Conservation (phyloP, 768 basidiomycete genomes). For the Holtermanniella nyarrowii region DNA sequence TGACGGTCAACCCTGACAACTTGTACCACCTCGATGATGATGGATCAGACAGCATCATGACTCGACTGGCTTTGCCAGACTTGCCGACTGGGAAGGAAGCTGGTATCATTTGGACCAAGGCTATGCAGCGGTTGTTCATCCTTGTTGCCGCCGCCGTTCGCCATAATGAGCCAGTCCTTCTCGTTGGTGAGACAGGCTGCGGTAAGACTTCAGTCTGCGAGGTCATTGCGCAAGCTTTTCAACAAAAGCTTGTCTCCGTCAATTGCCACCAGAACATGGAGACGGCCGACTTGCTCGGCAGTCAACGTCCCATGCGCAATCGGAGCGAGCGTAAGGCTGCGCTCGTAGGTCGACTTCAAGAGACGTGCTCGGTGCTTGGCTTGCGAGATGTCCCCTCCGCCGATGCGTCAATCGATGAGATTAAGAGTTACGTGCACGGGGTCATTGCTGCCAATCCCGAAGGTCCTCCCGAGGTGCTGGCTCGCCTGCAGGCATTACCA, state of each 20-base stretch:
- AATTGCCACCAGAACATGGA: conserved; percentile 99
- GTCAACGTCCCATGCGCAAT: conserved; percentile 77
- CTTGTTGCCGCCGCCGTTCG: conserved; percentile 73
- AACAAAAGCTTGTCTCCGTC: conserved; percentile 57
- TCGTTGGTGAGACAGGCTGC: conserved; percentile 94
- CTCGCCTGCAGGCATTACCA: conserved; percentile 35
- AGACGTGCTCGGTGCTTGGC: neutral
- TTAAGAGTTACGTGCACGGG: conserved; percentile 22
- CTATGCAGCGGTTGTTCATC: conserved; percentile 81
- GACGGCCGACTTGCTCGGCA: conserved; percentile 91
- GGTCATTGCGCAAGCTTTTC: conserved; percentile 60
- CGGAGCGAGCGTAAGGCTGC: conserved; percentile 44
- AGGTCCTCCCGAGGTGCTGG: conserved; percentile 45
- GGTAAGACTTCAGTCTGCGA: conserved; percentile 98
- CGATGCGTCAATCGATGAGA: conserved; percentile 15
- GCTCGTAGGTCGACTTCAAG: neutral
- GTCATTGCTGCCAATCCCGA: conserved; percentile 38
- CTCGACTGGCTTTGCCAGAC: conserved; percentile 22
- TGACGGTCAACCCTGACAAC: conserved; percentile 59
- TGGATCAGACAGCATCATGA: conserved; percentile 11
- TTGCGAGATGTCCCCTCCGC: neutral
- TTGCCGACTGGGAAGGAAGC: conserved; percentile 17
- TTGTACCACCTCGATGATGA: conserved; percentile 51
- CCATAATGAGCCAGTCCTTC: conserved; percentile 84
- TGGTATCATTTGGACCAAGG: conserved; percentile 77